Conservation (phyloP, 441 rosid genomes). For the Erodium moschatum region DNA sequence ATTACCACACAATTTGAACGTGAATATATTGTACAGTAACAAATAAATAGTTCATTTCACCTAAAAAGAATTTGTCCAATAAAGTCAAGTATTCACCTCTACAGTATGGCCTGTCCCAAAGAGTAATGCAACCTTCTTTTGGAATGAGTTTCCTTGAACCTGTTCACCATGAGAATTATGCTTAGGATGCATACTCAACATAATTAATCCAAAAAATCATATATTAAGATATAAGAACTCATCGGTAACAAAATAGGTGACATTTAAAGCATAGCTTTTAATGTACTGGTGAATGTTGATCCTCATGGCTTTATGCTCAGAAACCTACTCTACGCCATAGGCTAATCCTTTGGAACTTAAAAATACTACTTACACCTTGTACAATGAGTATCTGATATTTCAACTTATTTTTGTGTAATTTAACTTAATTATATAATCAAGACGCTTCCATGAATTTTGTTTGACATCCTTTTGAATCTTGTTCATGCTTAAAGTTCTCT, state of each 20-base stretch:
- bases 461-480: slow-evolving; percentile 2
- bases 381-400: neutral
- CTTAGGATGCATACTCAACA: slow-evolving; percentile 2
- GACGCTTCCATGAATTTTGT: neutral
- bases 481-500: slow-evolving; percentile 1
- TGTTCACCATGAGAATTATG: slow-evolving; percentile 22
- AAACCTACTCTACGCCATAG: neutral
- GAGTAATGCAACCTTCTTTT: slow-evolving; percentile 73
- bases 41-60: neutral
- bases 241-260: neutral
- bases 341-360: neutral
- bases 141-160: slow-evolving; percentile 96
- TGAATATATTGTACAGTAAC: neutral
- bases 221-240: neutral
- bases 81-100: slow-evolving; percentile 50
- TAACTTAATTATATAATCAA: neutral
- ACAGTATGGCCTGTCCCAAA: slow-evolving; percentile 59
- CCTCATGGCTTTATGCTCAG: neutral
- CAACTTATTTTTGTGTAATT: neutral
- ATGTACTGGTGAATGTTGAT: too few relatives aligned
- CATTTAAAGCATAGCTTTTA: too few relatives aligned
- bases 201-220: neutral
- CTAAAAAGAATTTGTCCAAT: neutral
- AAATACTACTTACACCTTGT: neutral
- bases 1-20: neutral